These are phyloP conservation scores for Comarum palustre DNA, from an alignment of 306 rosid genomes.

Conservation along the genomic window DNA sequence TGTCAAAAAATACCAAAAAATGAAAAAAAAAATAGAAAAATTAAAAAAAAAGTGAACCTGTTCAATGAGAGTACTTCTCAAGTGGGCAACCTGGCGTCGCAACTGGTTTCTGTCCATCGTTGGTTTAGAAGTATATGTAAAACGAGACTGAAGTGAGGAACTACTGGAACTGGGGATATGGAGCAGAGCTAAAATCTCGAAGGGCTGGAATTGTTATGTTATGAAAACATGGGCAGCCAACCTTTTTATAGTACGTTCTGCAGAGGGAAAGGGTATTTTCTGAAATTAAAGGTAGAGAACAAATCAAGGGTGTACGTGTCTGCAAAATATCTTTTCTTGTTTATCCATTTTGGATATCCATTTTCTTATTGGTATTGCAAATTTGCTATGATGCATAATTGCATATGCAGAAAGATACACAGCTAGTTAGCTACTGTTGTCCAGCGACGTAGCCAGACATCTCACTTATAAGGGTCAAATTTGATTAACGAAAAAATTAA, in stretches of 20 bases:
- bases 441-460: too few species aligned
- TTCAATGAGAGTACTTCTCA: constrained; percentile 55
- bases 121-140: neutral
- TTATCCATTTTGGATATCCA: constrained; percentile 7
- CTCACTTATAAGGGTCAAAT: too few species aligned
- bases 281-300: neutral
- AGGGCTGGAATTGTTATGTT: neutral
- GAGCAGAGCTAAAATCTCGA: neutral
- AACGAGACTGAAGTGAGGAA: neutral
- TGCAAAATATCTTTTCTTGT: constrained; percentile 7
- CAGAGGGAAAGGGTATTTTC: neutral
- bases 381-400: neutral
- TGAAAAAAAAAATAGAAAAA: neutral
- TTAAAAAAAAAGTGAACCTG: constrained; percentile 38
- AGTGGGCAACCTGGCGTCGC: constrained; percentile 43
- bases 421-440: neutral
- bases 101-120: constrained; percentile 51
- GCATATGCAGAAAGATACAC: neutral
- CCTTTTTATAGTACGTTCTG: neutral
- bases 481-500: too few species aligned
- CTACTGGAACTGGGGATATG: neutral
- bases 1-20: neutral
- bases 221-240: neutral
- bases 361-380: neutral
- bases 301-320: constrained; percentile 21